phyloP scores from a whole-genome alignment of 1,139 yeast genomes.

The Magnusiomyces suaveolens region DNA sequence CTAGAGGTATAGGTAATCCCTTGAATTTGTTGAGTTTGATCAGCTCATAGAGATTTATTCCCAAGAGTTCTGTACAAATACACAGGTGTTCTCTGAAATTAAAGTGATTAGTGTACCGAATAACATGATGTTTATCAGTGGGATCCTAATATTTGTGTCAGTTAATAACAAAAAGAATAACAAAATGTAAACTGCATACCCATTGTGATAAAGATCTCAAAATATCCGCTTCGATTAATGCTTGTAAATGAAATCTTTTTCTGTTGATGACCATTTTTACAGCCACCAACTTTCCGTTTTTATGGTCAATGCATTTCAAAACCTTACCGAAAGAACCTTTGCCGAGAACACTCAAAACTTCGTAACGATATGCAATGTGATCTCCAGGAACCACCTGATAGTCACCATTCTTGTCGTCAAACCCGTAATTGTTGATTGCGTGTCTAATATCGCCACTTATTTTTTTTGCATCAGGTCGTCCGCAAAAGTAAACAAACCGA shows the following conservation, averaged over 20 bases:
- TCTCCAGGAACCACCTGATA: constrained; percentile 50
- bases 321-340: constrained; percentile 84
- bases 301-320: constrained; percentile 59
- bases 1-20: constrained; percentile 50
- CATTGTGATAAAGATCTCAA: constrained; percentile 40
- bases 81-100: constrained; percentile 78
- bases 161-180: constrained; percentile 6
- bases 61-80: constrained; percentile 63
- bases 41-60: constrained; percentile 58
- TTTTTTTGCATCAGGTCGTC: constrained; percentile 24
- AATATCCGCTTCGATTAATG: constrained; percentile 67
- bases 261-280: constrained; percentile 70
- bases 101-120: constrained; percentile 60
- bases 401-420: constrained; percentile 63
- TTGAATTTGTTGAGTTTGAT: constrained; percentile 50
- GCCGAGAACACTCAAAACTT: constrained; percentile 52
- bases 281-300: constrained; percentile 49
- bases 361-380: constrained; percentile 69
- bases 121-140: constrained; percentile 36
- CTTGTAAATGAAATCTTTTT: constrained; percentile 66
- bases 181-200: constrained; percentile 15
- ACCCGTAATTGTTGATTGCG: constrained; percentile 47
- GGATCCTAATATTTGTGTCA: constrained; percentile 33
- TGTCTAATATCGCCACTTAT: constrained; percentile 38
- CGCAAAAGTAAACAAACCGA: constrained; percentile 37